Percentiles rank a stretch among this genome's conserved stretches.
These are phyloP conservation scores for Clavispora carvajalis DNA, from an alignment of 805 yeast species.

Conservation along the genomic window DNA sequence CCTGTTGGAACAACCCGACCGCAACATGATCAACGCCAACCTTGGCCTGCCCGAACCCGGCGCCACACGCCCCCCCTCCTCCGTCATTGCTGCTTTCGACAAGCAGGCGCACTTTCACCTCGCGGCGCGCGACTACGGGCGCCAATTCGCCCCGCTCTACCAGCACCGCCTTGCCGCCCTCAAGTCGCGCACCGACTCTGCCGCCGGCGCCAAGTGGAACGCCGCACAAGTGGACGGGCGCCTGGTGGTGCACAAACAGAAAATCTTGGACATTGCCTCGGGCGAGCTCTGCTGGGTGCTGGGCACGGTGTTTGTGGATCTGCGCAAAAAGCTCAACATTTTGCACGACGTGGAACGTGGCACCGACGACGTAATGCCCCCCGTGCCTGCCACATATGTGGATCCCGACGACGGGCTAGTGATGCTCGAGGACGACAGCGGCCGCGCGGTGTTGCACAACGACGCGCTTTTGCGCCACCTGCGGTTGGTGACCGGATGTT, in stretches of 20 bases:
- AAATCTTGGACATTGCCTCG: conserved; percentile 55
- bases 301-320: conserved; percentile 82
- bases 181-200: conserved; percentile 27
- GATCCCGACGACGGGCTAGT: conserved; percentile 46
- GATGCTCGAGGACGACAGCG: conserved; percentile 89
- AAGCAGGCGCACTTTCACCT: conserved; percentile 18
- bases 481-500: conserved; percentile 82
- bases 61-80: neutral
- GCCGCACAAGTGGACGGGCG: conserved; percentile 28
- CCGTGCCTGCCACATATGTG: conserved; percentile 27
- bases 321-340: conserved; percentile 81
- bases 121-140: conserved; percentile 18
- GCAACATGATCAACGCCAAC: neutral
- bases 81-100: conserved; percentile 4
- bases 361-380: conserved; percentile 45
- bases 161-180: conserved; percentile 32
- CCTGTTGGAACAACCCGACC: neutral
- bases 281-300: conserved; percentile 71
- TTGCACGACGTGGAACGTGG: conserved; percentile 70
- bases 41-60: neutral
- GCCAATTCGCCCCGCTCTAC: conserved; percentile 41
- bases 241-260: conserved; percentile 28
- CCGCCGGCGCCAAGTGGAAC: conserved; percentile 49
- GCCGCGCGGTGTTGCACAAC: conserved; percentile 67
- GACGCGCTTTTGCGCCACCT: conserved; percentile 50